Base-by-base conservation (phyloP, 2,329 filamentous ascomycete genomes). In the Penicillium expansum region DNA sequence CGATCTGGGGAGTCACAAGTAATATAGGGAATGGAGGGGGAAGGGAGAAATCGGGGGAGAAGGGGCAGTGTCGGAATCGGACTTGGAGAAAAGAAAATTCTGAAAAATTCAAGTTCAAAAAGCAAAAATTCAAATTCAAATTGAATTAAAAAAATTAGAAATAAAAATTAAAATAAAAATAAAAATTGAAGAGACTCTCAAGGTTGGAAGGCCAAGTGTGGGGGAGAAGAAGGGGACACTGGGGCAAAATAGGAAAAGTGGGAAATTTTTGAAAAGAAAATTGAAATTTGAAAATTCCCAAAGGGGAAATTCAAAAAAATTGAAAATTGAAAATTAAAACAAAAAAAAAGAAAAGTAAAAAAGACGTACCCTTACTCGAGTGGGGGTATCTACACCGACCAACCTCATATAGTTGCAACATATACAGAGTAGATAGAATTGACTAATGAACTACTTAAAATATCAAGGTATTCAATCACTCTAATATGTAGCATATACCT, bases 161-260 rank as follows among this genome's bases (percentile, higher is more conserved):
- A 66, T 29, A 7, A 29, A 66, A 55, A 70, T 67, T 55, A 18
- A 10, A 30, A 30, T 65, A 66, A 62, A 62, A 70, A 67, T 43
- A 59, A 57, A 55, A 33, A 48, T 50, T 52, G 58, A 52, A 60
- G 49, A 47, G 38, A 57, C 38, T 45, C 43, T 52, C 41, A 54
- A 57, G 29, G 49, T 50, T 52, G n/a, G 22, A 49, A 47, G 47
- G 27, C 45, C n/a, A 41, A 53, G 22, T 62, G 64, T 68, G 67
- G 66, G 64, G 65, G 59, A 65, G 77, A 76, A 72, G 59, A 57
- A 24, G 53, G 35, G 39, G 69, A 67, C 56, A 64, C 58, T 24
- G 64, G 71, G 58, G 69, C 63, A 16, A 67, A 73, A 60, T 29
- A 44, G 37, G 43, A 62, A 58, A 65, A 57, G 52, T 57, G 59